phyloP scores from a whole-genome alignment of 176 grass and related monocot species.

The Aechmea fasciata region DNA sequence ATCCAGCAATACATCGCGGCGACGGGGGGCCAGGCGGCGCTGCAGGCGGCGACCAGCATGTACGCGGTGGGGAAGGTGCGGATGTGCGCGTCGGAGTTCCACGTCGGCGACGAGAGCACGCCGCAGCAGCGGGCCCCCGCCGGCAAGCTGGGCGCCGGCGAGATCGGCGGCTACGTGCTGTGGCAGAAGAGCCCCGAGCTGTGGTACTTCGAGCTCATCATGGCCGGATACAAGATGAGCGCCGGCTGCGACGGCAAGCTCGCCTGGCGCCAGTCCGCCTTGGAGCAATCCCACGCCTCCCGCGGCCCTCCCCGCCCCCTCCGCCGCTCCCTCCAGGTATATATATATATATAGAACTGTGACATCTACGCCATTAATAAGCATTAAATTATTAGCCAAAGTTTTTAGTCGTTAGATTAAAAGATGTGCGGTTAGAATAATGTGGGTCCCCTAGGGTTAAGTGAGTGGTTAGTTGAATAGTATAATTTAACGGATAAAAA shows the following conservation, averaged over 20 bases:
- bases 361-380: too few relatives aligned
- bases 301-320: slow-evolving; percentile 68
- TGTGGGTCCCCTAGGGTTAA: too few relatives aligned
- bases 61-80: slow-evolving; percentile 82
- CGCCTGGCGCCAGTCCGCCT: slow-evolving; percentile 77
- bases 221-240: slow-evolving; percentile 84
- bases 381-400: too few relatives aligned
- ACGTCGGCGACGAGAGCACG: slow-evolving; percentile 60
- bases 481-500: too few relatives aligned
- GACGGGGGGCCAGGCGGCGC: slow-evolving; percentile 73
- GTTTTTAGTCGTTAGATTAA: too few relatives aligned
- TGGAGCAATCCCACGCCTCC: slow-evolving; percentile 40
- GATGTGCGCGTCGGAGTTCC: slow-evolving; percentile 94
- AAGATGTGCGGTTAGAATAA: too few relatives aligned
- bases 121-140: not conserved
- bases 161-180: slow-evolving; percentile 84
- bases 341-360: too few relatives aligned
- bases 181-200: slow-evolving; percentile 93
- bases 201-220: slow-evolving; percentile 96
- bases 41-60: slow-evolving; percentile 83
- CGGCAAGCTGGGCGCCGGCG: slow-evolving; percentile 47
- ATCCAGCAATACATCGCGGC: slow-evolving; percentile 96
- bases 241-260: slow-evolving; percentile 74
- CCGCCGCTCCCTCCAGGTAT: slow-evolving; percentile 84
- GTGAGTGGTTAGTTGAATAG: too few relatives aligned